Evolutionary conservation across 371 early-diverging fungal species (phyloP).

Genomic region (Capniomyces stellatus): DNA sequence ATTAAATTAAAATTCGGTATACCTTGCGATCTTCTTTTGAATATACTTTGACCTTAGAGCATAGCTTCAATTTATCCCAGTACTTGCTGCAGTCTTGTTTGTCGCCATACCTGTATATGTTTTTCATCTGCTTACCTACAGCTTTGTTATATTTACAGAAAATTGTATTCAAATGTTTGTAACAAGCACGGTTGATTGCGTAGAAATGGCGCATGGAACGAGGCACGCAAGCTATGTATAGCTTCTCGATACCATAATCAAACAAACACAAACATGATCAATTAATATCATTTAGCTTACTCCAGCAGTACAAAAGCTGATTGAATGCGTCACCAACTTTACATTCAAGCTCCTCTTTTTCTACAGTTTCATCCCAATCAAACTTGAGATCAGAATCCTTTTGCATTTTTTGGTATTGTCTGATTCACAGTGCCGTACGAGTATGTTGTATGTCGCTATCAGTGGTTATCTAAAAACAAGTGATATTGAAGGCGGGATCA

Average conservation of each 20-base stretch:
- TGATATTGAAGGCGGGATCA: no score
- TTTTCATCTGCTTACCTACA: constrained; percentile 23
- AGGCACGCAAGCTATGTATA: not conserved
- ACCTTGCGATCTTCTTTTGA: constrained; percentile 14
- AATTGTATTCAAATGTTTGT: no score
- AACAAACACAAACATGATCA: not conserved
- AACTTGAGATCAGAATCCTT: not conserved
- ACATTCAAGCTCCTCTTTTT: not conserved
- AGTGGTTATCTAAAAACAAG: no score
- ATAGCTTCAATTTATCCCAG: constrained; percentile 18
- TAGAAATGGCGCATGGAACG: no score
- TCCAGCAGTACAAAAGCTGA: not conserved
- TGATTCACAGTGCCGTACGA: no score
- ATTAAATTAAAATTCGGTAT: not conserved
- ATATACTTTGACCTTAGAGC: constrained; percentile 16
- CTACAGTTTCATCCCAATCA: not conserved
- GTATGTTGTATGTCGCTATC: no score
- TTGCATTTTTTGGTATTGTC: not conserved
- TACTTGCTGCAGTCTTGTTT: constrained; percentile 17
- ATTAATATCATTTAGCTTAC: not conserved
- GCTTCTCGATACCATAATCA: not conserved
- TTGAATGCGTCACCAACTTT: not conserved
- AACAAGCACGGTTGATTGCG: no score
- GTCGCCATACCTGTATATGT: constrained; percentile 23
- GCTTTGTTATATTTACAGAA: constrained; percentile 3